Evolutionary conservation across 108 stramenopile species (phyloP).

Genomic region (Skeletonema marinoi): DNA sequence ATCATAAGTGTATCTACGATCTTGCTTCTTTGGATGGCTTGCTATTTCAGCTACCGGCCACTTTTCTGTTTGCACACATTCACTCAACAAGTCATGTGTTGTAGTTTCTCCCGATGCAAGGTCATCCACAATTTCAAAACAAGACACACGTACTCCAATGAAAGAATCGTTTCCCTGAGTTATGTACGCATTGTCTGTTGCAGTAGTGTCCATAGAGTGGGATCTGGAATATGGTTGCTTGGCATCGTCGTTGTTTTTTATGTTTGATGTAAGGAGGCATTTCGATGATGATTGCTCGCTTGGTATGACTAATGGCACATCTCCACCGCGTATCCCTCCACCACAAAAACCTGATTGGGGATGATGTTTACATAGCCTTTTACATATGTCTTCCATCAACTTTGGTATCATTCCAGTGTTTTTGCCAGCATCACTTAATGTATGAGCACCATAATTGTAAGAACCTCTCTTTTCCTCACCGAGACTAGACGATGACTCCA

Average conservation of each 20-base stretch:
- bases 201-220: neutral
- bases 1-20: neutral
- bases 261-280: neutral
- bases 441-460: neutral
- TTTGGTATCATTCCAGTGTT: neutral
- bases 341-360: neutral
- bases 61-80: neutral
- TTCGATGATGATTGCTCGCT: conserved; percentile 1
- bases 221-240: neutral
- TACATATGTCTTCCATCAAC: neutral
- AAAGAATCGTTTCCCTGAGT: neutral
- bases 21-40: neutral
- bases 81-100: conserved; percentile 7
- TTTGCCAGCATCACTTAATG: neutral
- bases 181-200: neutral
- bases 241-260: neutral
- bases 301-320: neutral
- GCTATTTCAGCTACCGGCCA: neutral
- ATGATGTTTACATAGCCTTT: neutral
- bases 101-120: conserved; percentile 12
- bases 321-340: neutral
- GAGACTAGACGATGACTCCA: neutral
- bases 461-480: neutral
- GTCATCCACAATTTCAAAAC: conserved; percentile 23
- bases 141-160: conserved; percentile 8